Base-by-base conservation (phyloP, 768 basidiomycete species). In the Podaxis mareebaensis region DNA sequence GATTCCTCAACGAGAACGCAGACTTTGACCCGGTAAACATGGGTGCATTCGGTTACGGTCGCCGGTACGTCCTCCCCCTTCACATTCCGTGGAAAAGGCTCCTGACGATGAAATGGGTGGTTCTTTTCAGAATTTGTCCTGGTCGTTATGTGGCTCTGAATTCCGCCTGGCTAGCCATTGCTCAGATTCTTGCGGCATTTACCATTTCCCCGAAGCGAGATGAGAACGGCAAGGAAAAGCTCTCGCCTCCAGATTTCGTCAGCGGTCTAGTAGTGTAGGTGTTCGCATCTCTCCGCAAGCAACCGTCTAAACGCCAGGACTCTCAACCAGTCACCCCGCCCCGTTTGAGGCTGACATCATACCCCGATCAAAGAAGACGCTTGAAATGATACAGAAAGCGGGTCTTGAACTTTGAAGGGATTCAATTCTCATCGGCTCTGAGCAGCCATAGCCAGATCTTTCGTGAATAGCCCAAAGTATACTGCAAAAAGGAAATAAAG, bases 81-180 rank as follows among this genome's bases (percentile, higher is more conserved):
- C 1, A 46, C 26, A 24, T 22, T 8, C 7, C 8, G 30, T 4
- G 7, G 7, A 17, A 20, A 20, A 20, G 20, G 15, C n/a, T 20
- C 20, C 44, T 42, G 38, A 39, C 15, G 8, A 38, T 17, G 33
- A 15, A 33, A 58, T 38, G 46, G 6, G 17, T n/a, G 12, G 17
- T n/a, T 28, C 53, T 30, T 12, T 22, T 15, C 49, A 76, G 75
- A 2, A 74, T 76, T 11, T 75, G 73, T 52, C 78, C 77, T 6
- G 79, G 80, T 8, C 72, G 77, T 4, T 72, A 76, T 62, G 64
- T 78, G 26, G 76, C 74, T 8, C 42, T 68, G 5, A 69, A 70
- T 36, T 69, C 74, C 10, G 64, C 70, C 7, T 76, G 74, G 72
- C 71, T 79, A 26, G 71, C 70, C 0, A 70, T 75, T 6, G 71